phyloP scores from a whole-genome alignment of 139 green algal genomes.

The Trebouxia sp. region DNA sequence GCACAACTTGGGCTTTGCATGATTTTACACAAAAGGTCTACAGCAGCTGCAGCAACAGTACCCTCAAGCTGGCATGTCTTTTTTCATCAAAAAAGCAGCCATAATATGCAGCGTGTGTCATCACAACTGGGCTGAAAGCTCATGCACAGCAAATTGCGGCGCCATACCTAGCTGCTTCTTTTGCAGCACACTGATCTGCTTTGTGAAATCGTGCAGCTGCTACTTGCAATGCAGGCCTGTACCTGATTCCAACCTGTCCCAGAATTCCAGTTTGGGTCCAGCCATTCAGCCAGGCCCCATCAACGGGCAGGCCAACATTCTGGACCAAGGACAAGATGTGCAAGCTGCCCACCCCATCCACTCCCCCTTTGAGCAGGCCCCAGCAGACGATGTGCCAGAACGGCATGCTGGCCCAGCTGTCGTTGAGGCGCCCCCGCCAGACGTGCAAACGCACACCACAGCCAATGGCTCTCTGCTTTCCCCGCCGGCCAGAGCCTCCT shows the following conservation, averaged over 20 bases:
- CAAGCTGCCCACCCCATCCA: neutral
- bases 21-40: too few species aligned
- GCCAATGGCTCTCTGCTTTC: neutral
- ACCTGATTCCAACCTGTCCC: neutral
- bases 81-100: too few species aligned
- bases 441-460: neutral
- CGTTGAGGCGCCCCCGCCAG: neutral
- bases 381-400: neutral
- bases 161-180: too few species aligned
- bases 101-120: too few species aligned
- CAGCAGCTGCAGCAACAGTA: too few species aligned
- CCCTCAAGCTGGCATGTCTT: too few species aligned
- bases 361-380: neutral
- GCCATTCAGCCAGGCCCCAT: neutral
- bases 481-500: neutral
- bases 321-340: slow-evolving; percentile 7
- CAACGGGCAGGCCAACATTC: neutral
- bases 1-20: too few species aligned
- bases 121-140: too few species aligned
- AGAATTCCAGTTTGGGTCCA: neutral
- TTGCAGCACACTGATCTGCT: too few species aligned
- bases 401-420: neutral
- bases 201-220: too few species aligned
- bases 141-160: too few species aligned
- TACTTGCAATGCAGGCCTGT: neutral